Conservation (phyloP, 2,329 filamentous ascomycete species). For the Fusarium burgessii region DNA sequence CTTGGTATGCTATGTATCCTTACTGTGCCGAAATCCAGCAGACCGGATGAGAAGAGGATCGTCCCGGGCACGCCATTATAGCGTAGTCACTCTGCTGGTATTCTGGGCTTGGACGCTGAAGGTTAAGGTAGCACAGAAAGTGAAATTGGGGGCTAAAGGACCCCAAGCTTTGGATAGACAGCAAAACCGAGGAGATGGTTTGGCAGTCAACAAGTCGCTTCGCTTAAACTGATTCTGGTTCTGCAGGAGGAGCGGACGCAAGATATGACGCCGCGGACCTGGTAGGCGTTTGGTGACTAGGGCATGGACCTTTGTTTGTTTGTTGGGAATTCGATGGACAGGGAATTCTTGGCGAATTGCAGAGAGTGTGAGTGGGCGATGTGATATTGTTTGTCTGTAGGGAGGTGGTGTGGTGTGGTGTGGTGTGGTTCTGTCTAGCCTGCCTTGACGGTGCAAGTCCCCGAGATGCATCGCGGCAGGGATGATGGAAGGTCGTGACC, state of each 20-base stretch:
- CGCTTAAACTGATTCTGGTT: constrained; percentile 2
- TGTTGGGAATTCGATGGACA: constrained; percentile 1
- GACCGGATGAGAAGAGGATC: constrained; percentile 39
- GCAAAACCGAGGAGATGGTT: constrained; percentile 29
- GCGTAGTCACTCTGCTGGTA: constrained; percentile 36
- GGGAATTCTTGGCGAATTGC: neutral
- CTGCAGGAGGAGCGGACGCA: constrained; percentile 21
- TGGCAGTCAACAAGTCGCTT: constrained; percentile 29
- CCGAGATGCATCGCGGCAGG: neutral
- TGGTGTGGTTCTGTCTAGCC: neutral
- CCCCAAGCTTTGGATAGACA: constrained; percentile 26
- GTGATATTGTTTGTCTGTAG: constrained; percentile 13
- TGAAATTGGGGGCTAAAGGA: neutral
- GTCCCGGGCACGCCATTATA: constrained; percentile 41
- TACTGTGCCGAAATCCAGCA: constrained; percentile 28
- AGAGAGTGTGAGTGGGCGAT: neutral
- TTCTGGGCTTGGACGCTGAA: constrained; percentile 13
- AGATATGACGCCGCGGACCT: constrained; percentile 26
- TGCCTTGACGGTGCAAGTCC: neutral
- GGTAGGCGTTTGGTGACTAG: constrained; percentile 9
- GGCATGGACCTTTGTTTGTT: constrained; percentile 14
- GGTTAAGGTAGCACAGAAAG: constrained; percentile 2
- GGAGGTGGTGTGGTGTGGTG: constrained; percentile 14
- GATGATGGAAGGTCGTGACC: constrained; percentile 14
- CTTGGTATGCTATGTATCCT: neutral